Conservation (phyloP, 139 green algal genomes). For the Gonium pectorale region DNA sequence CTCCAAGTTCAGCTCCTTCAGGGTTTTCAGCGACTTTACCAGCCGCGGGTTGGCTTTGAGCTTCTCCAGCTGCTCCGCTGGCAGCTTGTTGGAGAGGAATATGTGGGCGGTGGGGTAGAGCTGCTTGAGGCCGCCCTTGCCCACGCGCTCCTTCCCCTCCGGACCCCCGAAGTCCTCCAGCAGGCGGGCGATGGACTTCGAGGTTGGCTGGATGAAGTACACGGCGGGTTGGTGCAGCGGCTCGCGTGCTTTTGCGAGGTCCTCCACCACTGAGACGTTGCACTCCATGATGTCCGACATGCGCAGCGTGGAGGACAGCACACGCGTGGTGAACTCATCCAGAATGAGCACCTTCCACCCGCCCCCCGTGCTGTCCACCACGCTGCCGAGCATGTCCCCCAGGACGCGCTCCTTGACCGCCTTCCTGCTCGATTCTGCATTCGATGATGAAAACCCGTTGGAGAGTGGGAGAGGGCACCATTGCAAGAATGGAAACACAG, state of each 20-base stretch:
- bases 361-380: conserved; percentile 57
- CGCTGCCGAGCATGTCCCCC: conserved; percentile 81
- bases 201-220: conserved; percentile 91
- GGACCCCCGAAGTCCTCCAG: conserved; percentile 31
- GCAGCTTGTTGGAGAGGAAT: conserved; percentile 85
- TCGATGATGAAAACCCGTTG: not conserved
- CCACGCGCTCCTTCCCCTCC: conserved; percentile 19
- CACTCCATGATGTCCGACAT: conserved; percentile 52
- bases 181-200: conserved; percentile 13
- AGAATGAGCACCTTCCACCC: conserved; percentile 89
- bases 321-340: conserved; percentile 78
- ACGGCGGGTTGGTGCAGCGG: conserved; percentile 80
- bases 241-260: conserved; percentile 78
- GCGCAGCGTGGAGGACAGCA: conserved; percentile 37
- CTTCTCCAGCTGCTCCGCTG: conserved; percentile 54
- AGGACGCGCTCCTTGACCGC: conserved; percentile 58
- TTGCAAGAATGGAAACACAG: too few relatives aligned
- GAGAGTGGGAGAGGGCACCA: too few relatives aligned
- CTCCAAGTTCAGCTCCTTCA: conserved; percentile 93
- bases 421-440: conserved; percentile 54
- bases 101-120: conserved; percentile 86
- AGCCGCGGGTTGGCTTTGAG: conserved; percentile 69
- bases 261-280: conserved; percentile 75
- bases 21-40: conserved; percentile 60
- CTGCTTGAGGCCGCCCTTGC: not conserved